Percentiles rank a stretch among this genome's conserved stretches.
phyloP scores from a whole-genome alignment of 805 yeast genomes.

The Kodamaea neixiangensis region DNA sequence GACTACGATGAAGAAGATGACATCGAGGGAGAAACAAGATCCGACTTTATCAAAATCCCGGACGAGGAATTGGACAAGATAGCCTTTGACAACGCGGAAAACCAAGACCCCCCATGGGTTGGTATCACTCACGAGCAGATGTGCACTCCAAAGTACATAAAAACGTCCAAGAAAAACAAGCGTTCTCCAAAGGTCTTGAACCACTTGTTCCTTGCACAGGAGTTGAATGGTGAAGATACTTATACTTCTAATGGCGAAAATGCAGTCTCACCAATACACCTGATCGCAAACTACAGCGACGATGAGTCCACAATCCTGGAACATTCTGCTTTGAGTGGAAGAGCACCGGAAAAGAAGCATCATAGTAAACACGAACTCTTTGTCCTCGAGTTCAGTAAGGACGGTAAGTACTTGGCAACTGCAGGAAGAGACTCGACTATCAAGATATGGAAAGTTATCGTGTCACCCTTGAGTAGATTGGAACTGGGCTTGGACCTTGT shows the following conservation, averaged over 20 bases:
- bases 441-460: slow-evolving; percentile 76
- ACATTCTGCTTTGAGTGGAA: slow-evolving; percentile 10
- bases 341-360: slow-evolving; percentile 22
- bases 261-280: slow-evolving; percentile 2
- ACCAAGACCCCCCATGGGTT: slow-evolving; percentile 25
- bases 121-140: slow-evolving; percentile 44
- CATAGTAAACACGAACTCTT: slow-evolving; percentile 57
- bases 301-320: slow-evolving; percentile 10
- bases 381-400: slow-evolving; percentile 69
- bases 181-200: slow-evolving; percentile 48
- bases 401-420: slow-evolving; percentile 81
- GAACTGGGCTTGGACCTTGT: slow-evolving; percentile 32
- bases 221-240: slow-evolving; percentile 35
- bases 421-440: slow-evolving; percentile 77
- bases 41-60: neutral
- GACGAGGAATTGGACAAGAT: slow-evolving; percentile 2
- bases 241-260: neutral
- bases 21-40: slow-evolving; percentile 4
- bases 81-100: slow-evolving; percentile 4
- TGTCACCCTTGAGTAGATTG: slow-evolving; percentile 68
- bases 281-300: slow-evolving; percentile 11
- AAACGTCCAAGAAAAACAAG: slow-evolving; percentile 47
- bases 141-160: slow-evolving; percentile 56
- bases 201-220: slow-evolving; percentile 67
- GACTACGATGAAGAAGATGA: slow-evolving; percentile 10